These are phyloP conservation scores for Pichia sp. DNA, from an alignment of 1,139 yeast genomes.

Conservation along the genomic window DNA sequence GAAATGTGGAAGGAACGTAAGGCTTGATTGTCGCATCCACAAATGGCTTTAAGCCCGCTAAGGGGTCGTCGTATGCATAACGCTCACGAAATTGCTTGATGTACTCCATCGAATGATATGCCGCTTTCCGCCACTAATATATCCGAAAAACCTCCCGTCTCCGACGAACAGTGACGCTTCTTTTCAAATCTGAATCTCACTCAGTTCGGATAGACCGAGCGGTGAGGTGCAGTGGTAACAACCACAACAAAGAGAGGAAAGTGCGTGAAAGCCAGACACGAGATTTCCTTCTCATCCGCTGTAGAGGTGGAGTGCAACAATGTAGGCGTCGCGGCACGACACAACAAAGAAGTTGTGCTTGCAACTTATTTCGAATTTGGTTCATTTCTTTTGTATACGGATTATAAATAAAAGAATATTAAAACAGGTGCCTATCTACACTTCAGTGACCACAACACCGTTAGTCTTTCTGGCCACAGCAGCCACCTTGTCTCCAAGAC, in stretches of 20 bases:
- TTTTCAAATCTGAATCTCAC: no score
- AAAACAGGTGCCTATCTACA: constrained; percentile 2
- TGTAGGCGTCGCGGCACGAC: background rate
- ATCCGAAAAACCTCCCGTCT: no score
- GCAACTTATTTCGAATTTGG: background rate
- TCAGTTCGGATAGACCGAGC: no score
- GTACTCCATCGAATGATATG: constrained; percentile 8
- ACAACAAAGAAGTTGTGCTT: background rate
- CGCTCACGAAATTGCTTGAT: constrained; percentile 9
- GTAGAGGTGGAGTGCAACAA: background rate
- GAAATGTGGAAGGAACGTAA: constrained; percentile 19
- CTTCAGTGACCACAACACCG: constrained; percentile 16
- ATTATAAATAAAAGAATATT: background rate
- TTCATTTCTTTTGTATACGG: background rate
- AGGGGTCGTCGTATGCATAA: constrained; percentile 31
- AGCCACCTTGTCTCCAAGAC: constrained; percentile 92
- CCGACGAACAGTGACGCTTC: no score
- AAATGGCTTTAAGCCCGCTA: constrained; percentile 20
- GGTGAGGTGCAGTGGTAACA: no score
- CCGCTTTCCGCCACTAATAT: no score
- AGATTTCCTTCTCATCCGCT: background rate
- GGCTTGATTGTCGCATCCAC: constrained; percentile 39
- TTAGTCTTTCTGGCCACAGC: constrained; percentile 59
- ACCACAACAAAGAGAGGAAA: no score
- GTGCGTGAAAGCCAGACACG: no score